These are phyloP conservation scores for Ramaria sp. DNA, from an alignment of 768 basidiomycete genomes.

Conservation along the genomic window DNA sequence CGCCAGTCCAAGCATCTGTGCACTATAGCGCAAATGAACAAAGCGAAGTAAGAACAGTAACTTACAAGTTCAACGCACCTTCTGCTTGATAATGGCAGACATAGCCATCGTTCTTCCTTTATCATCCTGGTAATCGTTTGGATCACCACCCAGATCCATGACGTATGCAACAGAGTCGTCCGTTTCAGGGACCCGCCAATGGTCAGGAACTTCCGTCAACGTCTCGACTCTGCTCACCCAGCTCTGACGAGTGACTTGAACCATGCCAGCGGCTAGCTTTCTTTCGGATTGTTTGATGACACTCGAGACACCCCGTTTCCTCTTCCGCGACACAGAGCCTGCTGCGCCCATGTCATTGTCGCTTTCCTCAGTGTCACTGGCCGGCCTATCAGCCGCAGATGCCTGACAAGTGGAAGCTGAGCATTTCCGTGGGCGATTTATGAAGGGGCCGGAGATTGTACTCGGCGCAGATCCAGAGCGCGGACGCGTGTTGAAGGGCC, in stretches of 20 bases:
- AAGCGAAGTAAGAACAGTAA: neutral
- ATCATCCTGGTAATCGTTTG: neutral
- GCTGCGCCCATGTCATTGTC: neutral
- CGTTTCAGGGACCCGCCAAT: neutral
- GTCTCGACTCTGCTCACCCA: slow-evolving; percentile 1
- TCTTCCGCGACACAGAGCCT: neutral
- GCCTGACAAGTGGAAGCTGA: neutral
- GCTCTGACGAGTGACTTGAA: slow-evolving; percentile 3
- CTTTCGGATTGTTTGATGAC: neutral
- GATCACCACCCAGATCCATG: neutral
- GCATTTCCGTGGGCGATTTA: neutral
- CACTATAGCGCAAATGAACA: neutral
- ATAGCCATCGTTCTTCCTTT: neutral
- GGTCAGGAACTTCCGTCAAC: neutral
- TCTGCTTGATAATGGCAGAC: slow-evolving; percentile 9
- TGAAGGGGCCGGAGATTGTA: neutral
- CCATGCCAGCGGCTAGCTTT: neutral
- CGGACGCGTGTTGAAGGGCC: neutral
- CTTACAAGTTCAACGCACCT: neutral
- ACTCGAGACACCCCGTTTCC: neutral
- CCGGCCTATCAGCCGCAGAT: neutral
- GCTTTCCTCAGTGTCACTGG: neutral
- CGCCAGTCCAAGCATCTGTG: slow-evolving; percentile 7
- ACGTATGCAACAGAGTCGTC: neutral
- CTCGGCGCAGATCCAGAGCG: neutral